Evolutionary conservation across 2,329 filamentous ascomycete genomes (phyloP).

Genomic region (Scolecobasidium constrictum): DNA sequence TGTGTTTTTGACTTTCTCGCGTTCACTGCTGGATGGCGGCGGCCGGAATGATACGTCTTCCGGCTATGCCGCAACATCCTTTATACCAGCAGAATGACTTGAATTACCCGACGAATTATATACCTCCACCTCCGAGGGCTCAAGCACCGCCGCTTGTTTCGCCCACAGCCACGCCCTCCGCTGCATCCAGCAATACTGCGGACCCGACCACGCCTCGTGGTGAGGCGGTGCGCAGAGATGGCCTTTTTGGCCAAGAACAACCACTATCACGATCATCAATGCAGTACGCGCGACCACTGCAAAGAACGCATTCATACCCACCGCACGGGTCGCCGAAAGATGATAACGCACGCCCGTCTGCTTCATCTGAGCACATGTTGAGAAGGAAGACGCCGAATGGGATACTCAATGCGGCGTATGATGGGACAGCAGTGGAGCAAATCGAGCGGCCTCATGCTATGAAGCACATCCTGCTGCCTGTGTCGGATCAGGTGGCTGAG

Average conservation of each 20-base stretch:
- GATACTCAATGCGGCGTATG: slow-evolving; percentile 85
- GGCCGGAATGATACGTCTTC: background rate
- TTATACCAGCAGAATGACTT: background rate
- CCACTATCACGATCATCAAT: slow-evolving; percentile 19
- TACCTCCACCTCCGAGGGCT: no score
- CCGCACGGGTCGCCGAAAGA: slow-evolving; percentile 17
- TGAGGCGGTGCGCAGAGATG: no score
- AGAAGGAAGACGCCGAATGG: slow-evolving; percentile 89
- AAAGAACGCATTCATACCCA: slow-evolving; percentile 25
- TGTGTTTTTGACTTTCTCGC: background rate
- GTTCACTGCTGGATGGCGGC: background rate
- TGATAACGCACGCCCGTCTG: slow-evolving; percentile 5
- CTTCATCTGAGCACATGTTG: slow-evolving; percentile 59
- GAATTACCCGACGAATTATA: background rate
- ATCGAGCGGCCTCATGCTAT: slow-evolving; percentile 62
- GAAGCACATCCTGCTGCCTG: slow-evolving; percentile 74
- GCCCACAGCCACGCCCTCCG: no score
- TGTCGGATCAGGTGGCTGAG: slow-evolving; percentile 29
- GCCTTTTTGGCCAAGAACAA: no score
- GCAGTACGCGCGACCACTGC: slow-evolving; percentile 29
- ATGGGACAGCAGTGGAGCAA: slow-evolving; percentile 67
- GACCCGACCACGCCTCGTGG: background rate
- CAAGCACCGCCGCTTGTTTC: no score
- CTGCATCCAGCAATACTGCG: background rate
- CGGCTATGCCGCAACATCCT: background rate